phyloP scores from a whole-genome alignment of 768 basidiomycete genomes.

The Royoungia palumana region DNA sequence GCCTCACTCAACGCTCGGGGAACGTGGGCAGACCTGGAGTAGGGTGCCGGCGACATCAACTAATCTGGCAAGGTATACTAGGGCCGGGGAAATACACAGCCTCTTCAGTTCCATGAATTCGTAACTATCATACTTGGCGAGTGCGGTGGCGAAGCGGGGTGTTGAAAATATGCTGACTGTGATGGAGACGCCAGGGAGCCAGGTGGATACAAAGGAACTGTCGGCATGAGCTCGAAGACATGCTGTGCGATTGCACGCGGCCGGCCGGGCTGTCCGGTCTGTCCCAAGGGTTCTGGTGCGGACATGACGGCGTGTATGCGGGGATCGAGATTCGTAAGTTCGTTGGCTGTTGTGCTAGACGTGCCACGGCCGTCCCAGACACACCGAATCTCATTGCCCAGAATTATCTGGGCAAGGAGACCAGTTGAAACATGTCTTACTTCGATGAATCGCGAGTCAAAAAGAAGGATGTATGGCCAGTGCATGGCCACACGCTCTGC shows the following conservation, averaged over 20 bases:
- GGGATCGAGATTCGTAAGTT: constrained; percentile 65
- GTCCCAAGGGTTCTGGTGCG: constrained; percentile 36
- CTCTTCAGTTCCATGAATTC: constrained; percentile 22
- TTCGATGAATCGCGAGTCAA: constrained; percentile 89
- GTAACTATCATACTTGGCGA: constrained; percentile 44
- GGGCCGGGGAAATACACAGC: background rate
- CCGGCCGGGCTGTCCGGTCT: constrained; percentile 38
- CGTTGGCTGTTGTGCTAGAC: constrained; percentile 23
- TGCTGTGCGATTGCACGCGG: constrained; percentile 60
- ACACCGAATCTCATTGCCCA: constrained; percentile 77
- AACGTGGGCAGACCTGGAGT: no score
- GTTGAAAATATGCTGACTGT: constrained; percentile 49
- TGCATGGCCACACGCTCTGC: constrained; percentile 89
- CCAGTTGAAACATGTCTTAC: constrained; percentile 81
- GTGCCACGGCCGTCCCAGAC: constrained; percentile 83
- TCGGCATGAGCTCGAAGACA: constrained; percentile 69
- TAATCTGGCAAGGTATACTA: no score
- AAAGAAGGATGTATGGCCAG: constrained; percentile 82
- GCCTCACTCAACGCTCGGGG: no score
- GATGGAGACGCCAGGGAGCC: constrained; percentile 53
- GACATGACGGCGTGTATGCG: constrained; percentile 88
- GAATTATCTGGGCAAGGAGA: constrained; percentile 76
- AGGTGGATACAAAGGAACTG: constrained; percentile 36
- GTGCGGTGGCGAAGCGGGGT: constrained; percentile 51
- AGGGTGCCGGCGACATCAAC: no score